Evolutionary conservation across 1,284 basidiomycete genomes (phyloP).

Genomic region (Cryptococcus hybrid): DNA sequence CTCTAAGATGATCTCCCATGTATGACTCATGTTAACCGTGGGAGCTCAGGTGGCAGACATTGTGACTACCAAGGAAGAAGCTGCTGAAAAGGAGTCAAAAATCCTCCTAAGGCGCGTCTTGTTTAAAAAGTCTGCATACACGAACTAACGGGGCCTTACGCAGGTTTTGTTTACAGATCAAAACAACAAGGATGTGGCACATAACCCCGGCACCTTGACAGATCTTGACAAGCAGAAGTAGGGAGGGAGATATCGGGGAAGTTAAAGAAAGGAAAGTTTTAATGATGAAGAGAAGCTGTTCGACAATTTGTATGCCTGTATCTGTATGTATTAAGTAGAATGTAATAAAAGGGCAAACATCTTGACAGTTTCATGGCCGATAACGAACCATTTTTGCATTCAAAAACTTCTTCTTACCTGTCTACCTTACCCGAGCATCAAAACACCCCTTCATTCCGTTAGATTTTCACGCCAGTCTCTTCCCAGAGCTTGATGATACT

Average conservation of each 20-base stretch:
- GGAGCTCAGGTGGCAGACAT: not conserved
- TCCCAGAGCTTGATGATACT: conserved; percentile 35
- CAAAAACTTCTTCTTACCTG: too few relatives aligned
- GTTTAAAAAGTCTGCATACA: not conserved
- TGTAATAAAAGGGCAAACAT: too few relatives aligned
- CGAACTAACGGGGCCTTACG: not conserved
- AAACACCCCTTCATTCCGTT: too few relatives aligned
- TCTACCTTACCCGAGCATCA: too few relatives aligned
- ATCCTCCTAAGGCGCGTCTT: conserved; percentile 1
- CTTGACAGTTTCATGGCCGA: not conserved
- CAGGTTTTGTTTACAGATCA: not conserved
- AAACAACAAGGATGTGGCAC: not conserved
- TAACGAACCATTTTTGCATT: conserved; percentile 13
- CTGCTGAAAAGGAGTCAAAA: not conserved
- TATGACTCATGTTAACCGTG: not conserved
- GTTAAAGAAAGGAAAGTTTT: not conserved
- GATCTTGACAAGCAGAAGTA: not conserved
- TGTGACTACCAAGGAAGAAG: conserved; percentile 1
- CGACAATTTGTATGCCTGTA: too few relatives aligned
- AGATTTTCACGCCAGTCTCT: not conserved
- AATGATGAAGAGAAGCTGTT: too few relatives aligned
- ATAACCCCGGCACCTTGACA: conserved; percentile 1
- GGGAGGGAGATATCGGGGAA: not conserved
- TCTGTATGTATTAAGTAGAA: too few relatives aligned
- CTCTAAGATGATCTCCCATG: too few relatives aligned